A percentile compares a stretch with the other conserved stretches of the same genome.
phyloP scores from a whole-genome alignment of 192 early-diverging fungal species.

The Diversispora eburnea region DNA sequence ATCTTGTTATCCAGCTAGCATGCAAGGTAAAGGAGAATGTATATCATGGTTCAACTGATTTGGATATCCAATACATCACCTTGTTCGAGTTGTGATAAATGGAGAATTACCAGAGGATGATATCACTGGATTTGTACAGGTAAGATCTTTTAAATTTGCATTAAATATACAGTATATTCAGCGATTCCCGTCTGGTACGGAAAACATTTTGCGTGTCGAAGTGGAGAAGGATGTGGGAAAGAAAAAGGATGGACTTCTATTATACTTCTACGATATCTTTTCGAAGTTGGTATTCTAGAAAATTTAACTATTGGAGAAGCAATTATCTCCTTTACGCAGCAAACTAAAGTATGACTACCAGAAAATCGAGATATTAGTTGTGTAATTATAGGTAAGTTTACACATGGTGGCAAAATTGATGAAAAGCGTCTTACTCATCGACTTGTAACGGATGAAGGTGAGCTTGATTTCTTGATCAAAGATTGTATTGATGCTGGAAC shows the following conservation, averaged over 20 bases:
- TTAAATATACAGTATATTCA: conserved; percentile 10
- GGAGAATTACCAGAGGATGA: conserved; percentile 3
- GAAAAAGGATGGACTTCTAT: not conserved
- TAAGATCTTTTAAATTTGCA: too few relatives aligned
- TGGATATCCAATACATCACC: conserved; percentile 20
- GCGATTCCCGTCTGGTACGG: conserved; percentile 1
- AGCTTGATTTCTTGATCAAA: not conserved
- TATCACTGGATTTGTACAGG: conserved; percentile 6
- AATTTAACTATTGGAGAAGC: conserved; percentile 17
- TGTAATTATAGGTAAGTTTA: conserved; percentile 10
- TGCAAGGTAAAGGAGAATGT: conserved; percentile 10
- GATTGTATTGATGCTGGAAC: not conserved
- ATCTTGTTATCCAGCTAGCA: conserved; percentile 8
- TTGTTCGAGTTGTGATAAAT: conserved; percentile 5
- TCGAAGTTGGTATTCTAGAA: not conserved
- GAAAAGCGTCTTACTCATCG: conserved; percentile 14
- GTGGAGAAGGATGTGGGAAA: not conserved
- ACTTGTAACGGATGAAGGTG: too few relatives aligned
- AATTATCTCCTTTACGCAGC: conserved; percentile 6
- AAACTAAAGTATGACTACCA: conserved; percentile 12
- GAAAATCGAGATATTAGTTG: conserved; percentile 15
- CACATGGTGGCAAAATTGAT: not conserved
- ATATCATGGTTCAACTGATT: conserved; percentile 9
- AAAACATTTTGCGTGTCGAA: not conserved
- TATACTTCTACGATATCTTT: not conserved